phyloP scores from a whole-genome alignment of 805 yeast genomes.

The Huiozyma naganishii region DNA sequence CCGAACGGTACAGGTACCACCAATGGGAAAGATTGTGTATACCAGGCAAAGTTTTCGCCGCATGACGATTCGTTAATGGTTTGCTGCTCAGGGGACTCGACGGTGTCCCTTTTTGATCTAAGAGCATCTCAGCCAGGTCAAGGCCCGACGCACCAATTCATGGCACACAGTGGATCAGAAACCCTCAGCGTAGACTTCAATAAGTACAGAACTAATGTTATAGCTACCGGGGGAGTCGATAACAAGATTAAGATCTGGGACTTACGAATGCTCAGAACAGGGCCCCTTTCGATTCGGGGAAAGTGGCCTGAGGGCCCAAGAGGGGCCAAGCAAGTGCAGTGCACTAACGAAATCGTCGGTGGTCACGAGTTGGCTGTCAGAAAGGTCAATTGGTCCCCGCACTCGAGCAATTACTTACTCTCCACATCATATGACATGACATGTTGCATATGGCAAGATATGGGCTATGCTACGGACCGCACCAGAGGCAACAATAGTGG shows the following conservation, averaged over 20 bases:
- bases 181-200: slow-evolving; percentile 80
- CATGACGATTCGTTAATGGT: slow-evolving; percentile 63
- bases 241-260: slow-evolving; percentile 82
- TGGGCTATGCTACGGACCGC: slow-evolving; percentile 39
- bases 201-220: slow-evolving; percentile 66
- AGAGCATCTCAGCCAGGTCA: slow-evolving; percentile 34
- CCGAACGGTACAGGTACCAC: slow-evolving; percentile 16
- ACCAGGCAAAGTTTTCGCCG: slow-evolving; percentile 74
- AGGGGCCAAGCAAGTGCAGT: slow-evolving; percentile 3
- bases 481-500: slow-evolving; percentile 32
- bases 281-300: background rate
- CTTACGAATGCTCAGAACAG: slow-evolving; percentile 41
- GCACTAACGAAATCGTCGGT: slow-evolving; percentile 73
- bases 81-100: slow-evolving; percentile 63
- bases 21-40: slow-evolving; percentile 38
- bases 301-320: background rate
- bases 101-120: slow-evolving; percentile 71
- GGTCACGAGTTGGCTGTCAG: slow-evolving; percentile 79
- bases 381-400: slow-evolving; percentile 83
- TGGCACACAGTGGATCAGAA: slow-evolving; percentile 76
- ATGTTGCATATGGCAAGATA: slow-evolving; percentile 74
- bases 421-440: slow-evolving; percentile 91
- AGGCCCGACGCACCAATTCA: slow-evolving; percentile 38
- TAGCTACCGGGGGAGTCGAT: slow-evolving; percentile 92
- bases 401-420: slow-evolving; percentile 54